A percentile compares a stretch with the other conserved stretches of the same genome.
Conservation (phyloP, 306 rosid species). For the Hippophae gyantsensis region DNA sequence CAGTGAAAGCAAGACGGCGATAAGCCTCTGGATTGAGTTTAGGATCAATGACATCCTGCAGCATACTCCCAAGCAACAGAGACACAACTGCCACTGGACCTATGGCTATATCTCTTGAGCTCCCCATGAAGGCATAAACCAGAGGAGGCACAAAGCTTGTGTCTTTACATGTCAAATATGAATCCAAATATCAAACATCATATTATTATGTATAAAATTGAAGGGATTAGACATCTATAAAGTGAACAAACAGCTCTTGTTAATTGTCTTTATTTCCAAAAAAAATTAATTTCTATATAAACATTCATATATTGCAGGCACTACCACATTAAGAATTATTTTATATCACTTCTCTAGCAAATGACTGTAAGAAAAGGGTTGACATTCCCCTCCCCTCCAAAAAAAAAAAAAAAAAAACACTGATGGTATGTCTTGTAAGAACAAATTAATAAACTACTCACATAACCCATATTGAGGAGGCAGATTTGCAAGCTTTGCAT, state of each 20-base stretch:
- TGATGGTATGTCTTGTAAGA: too few species aligned
- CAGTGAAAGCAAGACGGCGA: conserved; percentile 58
- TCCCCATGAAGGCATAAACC: conserved; percentile 74
- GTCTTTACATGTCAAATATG: conserved; percentile 25
- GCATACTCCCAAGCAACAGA: conserved; percentile 55
- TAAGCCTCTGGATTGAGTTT: conserved; percentile 16
- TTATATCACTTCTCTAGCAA: too few species aligned
- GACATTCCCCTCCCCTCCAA: too few species aligned
- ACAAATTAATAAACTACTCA: conserved; percentile 6
- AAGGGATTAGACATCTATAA: too few species aligned
- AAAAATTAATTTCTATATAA: too few species aligned
- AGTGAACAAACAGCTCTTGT: too few species aligned
- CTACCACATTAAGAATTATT: too few species aligned
- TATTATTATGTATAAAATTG: too few species aligned
- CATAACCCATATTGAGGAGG: conserved; percentile 26
- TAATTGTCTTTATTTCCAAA: too few species aligned
- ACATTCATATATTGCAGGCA: too few species aligned
- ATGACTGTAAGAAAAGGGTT: too few species aligned
- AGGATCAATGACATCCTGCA: conserved; percentile 27
- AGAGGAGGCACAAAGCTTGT: conserved; percentile 73
- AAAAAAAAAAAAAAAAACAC: too few species aligned
- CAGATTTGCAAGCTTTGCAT: conserved; percentile 27
- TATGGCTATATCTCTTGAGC: conserved; percentile 74
- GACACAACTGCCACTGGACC: conserved; percentile 90
- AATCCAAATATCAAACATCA: not conserved